These are phyloP conservation scores for Helicocarpus griseus DNA, from an alignment of 2,329 filamentous ascomycete species.

Conservation along the genomic window DNA sequence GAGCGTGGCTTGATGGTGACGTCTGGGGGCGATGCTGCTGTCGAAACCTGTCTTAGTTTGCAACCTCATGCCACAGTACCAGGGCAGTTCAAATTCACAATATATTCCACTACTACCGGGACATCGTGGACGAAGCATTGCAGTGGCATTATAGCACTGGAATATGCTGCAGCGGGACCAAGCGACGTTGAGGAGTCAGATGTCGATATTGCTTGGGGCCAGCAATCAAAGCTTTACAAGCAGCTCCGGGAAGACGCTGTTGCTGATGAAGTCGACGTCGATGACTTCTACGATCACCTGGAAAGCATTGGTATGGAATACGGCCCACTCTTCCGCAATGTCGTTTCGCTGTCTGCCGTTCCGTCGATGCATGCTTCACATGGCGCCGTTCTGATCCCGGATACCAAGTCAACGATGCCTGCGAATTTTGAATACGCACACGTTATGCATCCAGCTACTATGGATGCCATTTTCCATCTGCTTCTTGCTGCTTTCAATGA, in stretches of 20 bases:
- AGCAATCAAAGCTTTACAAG: not conserved
- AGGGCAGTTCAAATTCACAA: conserved; percentile 1
- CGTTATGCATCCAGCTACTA: not conserved
- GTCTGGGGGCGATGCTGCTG: not conserved
- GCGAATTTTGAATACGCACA: not conserved
- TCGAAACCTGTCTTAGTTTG: not conserved
- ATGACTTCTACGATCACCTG: conserved; percentile 7
- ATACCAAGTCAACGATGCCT: not conserved
- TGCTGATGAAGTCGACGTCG: not conserved
- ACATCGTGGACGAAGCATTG: conserved; percentile 1
- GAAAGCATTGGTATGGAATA: conserved; percentile 9
- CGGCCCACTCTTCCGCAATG: conserved; percentile 8
- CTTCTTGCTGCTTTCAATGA: conserved; percentile 14
- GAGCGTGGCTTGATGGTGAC: not conserved
- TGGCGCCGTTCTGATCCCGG: not conserved
- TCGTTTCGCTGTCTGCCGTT: not conserved
- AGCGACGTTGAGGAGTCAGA: not conserved
- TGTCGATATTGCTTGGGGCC: not conserved
- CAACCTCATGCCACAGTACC: not conserved
- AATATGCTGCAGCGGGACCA: not conserved
- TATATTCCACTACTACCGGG: not conserved
- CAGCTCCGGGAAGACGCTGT: not conserved
- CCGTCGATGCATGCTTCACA: not conserved
- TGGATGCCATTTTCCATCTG: not conserved
- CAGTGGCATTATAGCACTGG: not conserved